Percentiles rank a stretch among this genome's conserved stretches.
phyloP scores from a whole-genome alignment of 495 filamentous ascomycete genomes.

The Thermothielavioides terrestris region DNA sequence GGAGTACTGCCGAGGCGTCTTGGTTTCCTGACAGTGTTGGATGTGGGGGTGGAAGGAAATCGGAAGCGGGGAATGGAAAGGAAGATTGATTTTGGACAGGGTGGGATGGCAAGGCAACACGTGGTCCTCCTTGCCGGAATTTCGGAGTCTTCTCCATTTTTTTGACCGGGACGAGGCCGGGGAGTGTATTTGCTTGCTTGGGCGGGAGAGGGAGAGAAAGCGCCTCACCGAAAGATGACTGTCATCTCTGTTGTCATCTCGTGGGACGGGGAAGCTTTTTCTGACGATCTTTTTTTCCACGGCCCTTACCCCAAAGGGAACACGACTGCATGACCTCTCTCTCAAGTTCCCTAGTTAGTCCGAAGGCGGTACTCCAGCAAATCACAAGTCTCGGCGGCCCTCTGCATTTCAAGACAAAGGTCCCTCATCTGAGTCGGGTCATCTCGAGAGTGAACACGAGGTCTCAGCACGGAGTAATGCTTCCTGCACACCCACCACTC shows the following conservation, averaged over 20 bases:
- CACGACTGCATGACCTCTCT: background rate
- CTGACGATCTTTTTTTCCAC: background rate
- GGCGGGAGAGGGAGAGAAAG: background rate
- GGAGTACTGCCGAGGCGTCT: background rate
- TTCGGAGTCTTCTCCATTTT: no score
- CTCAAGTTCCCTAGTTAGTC: background rate
- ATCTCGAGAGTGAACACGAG: no score
- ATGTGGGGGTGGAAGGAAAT: background rate
- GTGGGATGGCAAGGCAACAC: background rate
- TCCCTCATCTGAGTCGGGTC: background rate
- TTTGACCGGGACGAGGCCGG: background rate
- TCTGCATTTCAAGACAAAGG: conserved; percentile 4
- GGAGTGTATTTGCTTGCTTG: conserved; percentile 10
- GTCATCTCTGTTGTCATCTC: no score
- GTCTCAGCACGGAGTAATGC: no score
- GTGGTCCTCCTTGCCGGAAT: no score
- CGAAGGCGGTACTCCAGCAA: conserved; percentile 1
- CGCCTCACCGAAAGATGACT: no score
- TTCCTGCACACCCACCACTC: no score
- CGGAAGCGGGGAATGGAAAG: background rate
- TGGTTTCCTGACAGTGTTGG: background rate
- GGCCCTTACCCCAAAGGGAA: no score
- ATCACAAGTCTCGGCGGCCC: conserved; percentile 3
- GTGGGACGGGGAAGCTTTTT: no score
- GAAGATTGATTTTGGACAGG: background rate